Evolutionary conservation across 2,329 filamentous ascomycete genomes (phyloP).

Genomic region (Hypoxylon sp.): DNA sequence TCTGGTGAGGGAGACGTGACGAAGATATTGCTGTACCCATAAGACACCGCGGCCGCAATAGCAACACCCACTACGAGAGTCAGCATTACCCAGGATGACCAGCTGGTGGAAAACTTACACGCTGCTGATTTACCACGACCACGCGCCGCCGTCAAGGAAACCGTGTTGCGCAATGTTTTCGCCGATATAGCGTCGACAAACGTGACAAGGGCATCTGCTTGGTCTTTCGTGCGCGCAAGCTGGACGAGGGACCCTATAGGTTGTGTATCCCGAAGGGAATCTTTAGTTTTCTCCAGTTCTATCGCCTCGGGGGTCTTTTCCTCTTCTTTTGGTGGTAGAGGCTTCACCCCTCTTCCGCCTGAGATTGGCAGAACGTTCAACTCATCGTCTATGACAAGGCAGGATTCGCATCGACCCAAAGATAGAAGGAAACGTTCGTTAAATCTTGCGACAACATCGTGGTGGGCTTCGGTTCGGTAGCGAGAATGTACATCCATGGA

Average conservation of each 20-base stretch:
- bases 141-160: constrained; percentile 91
- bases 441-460: constrained; percentile 94
- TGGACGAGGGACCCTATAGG: constrained; percentile 86
- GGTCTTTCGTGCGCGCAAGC: constrained; percentile 90
- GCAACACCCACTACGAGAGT: constrained; percentile 78
- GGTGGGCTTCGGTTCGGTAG: constrained; percentile 95
- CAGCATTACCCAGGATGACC: background rate
- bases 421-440: constrained; percentile 98
- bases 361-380: constrained; percentile 97
- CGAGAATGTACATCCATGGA: constrained; percentile 98
- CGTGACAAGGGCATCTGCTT: constrained; percentile 95
- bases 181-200: constrained; percentile 97
- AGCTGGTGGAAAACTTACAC: constrained; percentile 16
- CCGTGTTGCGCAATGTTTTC: constrained; percentile 93
- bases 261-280: constrained; percentile 84
- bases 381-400: constrained; percentile 96
- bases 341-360: constrained; percentile 88
- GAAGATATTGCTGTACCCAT: constrained; percentile 99
- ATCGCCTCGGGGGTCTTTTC: constrained; percentile 76
- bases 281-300: constrained; percentile 89
- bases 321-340: constrained; percentile 80
- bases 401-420: constrained; percentile 92
- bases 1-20: constrained; percentile 98
- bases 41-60: constrained; percentile 91
- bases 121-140: constrained; percentile 97